Base-by-base conservation (phyloP, 345 rosid genomes). In the Hypericum perforatum region DNA sequence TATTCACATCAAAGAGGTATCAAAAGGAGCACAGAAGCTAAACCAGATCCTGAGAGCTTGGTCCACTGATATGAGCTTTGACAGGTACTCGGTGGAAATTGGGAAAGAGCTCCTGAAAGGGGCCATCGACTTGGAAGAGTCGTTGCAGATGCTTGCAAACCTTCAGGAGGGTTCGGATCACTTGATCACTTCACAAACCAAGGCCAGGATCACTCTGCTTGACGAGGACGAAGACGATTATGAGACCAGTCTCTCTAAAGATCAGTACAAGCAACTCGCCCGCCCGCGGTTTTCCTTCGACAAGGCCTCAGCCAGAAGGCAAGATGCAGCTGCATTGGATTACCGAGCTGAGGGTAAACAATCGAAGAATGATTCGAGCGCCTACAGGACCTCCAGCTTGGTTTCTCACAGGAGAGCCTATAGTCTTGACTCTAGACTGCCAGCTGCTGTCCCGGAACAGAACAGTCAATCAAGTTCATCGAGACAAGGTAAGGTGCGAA, bases 91-190 rank as follows among this genome's bases (percentile, higher is more conserved):
- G 0, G 69, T 83, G 63, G 86, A 92, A 56, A 80, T 80, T 38
- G 97, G 95, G 11, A 76, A 75, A 52, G 74, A 92, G 49, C 75
- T 84, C 15, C 51, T 85, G 74, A 82, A 85, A 70, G 94, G 95
- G 43, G 89, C 95, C 15, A 49, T 68, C 54, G 91, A 92, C 56
- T 75, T 89, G 70, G 89, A 85, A 73, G 85, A 85, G 59, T 84
- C 95, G 14, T 60, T 88, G 61, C 61, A 83, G 77, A 76, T 79
- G 88, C 86, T 92, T 54, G 82, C 82, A 29, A 80, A 82, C 76
- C 56, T 83, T 52, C 90, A 88, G 66, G 84, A 80, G 67, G 76
- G 81, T 60, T 85, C 90, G 11, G 84, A 81, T 2, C 69, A 72
- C 67, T 68, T 64, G 72, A 62, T 59, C 41, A 55, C 40, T 3